Evolutionary conservation across 129 eudicot genomes (phyloP).

Genomic region (Tanacetum coccineum): DNA sequence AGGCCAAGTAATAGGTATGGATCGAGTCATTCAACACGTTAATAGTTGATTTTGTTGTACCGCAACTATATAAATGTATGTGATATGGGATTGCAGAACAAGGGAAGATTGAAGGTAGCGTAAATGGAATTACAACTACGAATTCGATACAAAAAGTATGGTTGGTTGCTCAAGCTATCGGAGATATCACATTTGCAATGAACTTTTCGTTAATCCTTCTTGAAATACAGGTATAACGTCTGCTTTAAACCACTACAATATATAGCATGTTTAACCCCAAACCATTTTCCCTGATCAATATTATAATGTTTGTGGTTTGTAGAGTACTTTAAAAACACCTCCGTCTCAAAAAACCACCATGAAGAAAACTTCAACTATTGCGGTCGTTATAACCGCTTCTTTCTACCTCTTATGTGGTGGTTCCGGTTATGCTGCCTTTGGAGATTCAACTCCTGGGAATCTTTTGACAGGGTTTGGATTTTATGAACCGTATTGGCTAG

Average conservation of each 20-base stretch:
- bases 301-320: constrained; percentile 5
- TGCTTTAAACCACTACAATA: no score
- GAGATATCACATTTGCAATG: constrained; percentile 64
- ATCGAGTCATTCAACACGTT: neutral
- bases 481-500: constrained; percentile 83
- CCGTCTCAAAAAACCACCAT: constrained; percentile 67
- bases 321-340: constrained; percentile 79
- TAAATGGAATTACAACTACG: constrained; percentile 51
- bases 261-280: neutral
- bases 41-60: neutral
- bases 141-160: constrained; percentile 67
- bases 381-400: constrained; percentile 41
- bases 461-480: constrained; percentile 80
- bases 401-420: constrained; percentile 79
- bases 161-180: constrained; percentile 68
- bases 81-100: constrained; percentile 42
- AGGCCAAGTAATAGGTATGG: constrained; percentile 59
- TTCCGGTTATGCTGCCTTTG: constrained; percentile 85
- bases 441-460: constrained; percentile 73
- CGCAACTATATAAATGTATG: neutral
- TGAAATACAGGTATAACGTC: constrained; percentile 57
- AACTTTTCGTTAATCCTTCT: constrained; percentile 59
- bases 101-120: constrained; percentile 63
- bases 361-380: constrained; percentile 64
- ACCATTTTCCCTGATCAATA: neutral